Evolutionary conservation across 768 basidiomycete species (phyloP).

Genomic region (Asterophora lycoperdoides): DNA sequence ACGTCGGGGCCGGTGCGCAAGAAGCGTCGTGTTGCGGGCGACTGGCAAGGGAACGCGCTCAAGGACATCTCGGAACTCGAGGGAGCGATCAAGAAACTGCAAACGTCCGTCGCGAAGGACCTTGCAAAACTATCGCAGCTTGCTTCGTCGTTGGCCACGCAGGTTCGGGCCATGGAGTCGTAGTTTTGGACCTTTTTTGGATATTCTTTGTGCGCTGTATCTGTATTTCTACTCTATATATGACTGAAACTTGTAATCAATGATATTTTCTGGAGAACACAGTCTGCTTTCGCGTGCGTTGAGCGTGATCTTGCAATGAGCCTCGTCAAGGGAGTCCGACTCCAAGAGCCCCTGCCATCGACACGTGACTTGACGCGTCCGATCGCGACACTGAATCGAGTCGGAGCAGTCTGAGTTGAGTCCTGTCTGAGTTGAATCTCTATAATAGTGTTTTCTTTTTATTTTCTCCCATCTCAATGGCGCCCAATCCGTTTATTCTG

Average conservation of each 20-base stretch:
- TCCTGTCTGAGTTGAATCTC: too few relatives aligned
- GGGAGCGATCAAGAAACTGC: conserved; percentile 30
- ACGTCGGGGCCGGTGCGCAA: conserved; percentile 28
- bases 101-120: conserved; percentile 29
- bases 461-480: conserved; percentile 5
- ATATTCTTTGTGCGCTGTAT: conserved; percentile 4
- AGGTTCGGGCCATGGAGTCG: conserved; percentile 30
- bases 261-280: not conserved
- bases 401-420: too few relatives aligned
- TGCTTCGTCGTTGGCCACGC: conserved; percentile 24
- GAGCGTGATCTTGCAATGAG: too few relatives aligned
- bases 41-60: conserved; percentile 27
- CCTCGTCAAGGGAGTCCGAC: too few relatives aligned
- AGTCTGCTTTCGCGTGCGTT: not conserved
- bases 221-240: conserved; percentile 12
- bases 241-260: conserved; percentile 9
- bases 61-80: conserved; percentile 34
- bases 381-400: conserved; percentile 10
- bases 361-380: conserved; percentile 12
- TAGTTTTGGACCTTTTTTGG: not conserved
- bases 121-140: conserved; percentile 32
- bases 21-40: conserved; percentile 23
- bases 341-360: too few relatives aligned
- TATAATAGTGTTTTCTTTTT: too few relatives aligned
- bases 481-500: conserved; percentile 43